Base-by-base conservation (phyloP, 495 filamentous ascomycete genomes). In the Talaromyces proteolyticus region DNA sequence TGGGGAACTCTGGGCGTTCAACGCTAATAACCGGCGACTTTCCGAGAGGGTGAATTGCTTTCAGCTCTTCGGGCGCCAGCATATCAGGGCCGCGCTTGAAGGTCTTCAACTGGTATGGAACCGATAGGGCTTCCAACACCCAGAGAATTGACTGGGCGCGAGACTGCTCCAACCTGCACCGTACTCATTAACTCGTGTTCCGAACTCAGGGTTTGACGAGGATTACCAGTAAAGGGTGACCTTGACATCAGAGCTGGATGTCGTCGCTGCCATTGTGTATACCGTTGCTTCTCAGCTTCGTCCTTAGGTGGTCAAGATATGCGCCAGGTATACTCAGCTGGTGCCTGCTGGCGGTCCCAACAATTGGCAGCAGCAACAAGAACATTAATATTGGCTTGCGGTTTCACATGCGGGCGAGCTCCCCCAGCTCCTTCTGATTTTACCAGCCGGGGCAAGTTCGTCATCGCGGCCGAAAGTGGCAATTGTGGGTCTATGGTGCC, bases 91-190 rank as follows among this genome's bases (percentile, higher is more conserved):
- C 62, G 36, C 91, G 85, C 53, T 85, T 81, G 77, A 82, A 93
- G 42, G 78, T 78, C 55, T 89, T 80, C 45, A 96, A 64, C 46
- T 88, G 78, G 69, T 92, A 96, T 42, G 82, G 68, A 22, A 95
- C 47, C n/a, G 80, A 70, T 47, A 93, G 81, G 55, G 93, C 90
- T 65, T 93, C 87, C 44, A 96, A 80, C 37, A 96, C 81, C 89
- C 88, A 95, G 39, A 92, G 73, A 53, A 95, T 87, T 42, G 89
- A 84, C 53, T 95, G 89, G 45, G 87, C 80, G 50, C 91, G 88
- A 37, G 87, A 91, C 50, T 81, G 65, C 47, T 89, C 75, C 46
- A 90, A 83, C 87, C 87, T 89, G 11, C 17, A 14, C 2, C 1
- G 29, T 8, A 34, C 8, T 2, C 8, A 2, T n/a, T n/a, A n/a